Conservation (phyloP, 176 grass and related monocot species). For the Saccharum spontaneum region DNA sequence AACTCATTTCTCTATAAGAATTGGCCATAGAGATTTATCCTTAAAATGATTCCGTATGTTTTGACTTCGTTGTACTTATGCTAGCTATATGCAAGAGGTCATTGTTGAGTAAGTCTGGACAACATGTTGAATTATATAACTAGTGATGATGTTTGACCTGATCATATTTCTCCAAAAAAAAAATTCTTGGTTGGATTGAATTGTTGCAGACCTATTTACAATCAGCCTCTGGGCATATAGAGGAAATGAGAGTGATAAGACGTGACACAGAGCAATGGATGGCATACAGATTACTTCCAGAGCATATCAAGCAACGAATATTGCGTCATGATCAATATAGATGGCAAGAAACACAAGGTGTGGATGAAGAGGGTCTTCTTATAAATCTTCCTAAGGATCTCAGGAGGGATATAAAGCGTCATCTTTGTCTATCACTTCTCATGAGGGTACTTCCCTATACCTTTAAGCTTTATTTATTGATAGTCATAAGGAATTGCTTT, state of each 20-base stretch:
- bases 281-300: conserved; percentile 73
- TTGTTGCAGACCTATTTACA: conserved; percentile 75
- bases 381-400: conserved; percentile 91
- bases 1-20: neutral
- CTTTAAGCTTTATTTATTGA: neutral
- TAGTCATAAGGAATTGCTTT: neutral
- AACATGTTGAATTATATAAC: neutral
- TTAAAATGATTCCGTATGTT: neutral
- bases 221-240: conserved; percentile 64
- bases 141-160: neutral
- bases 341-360: conserved; percentile 95
- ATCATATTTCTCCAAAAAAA: neutral
- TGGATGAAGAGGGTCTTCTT: conserved; percentile 89
- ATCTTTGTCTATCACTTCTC: conserved; percentile 88
- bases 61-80: neutral
- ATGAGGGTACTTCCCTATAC: conserved; percentile 59
- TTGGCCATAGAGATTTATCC: neutral
- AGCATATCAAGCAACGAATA: conserved; percentile 78
- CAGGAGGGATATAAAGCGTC: conserved; percentile 78
- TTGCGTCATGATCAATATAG: conserved; percentile 77
- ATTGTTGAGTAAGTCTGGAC: neutral
- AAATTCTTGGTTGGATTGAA: neutral
- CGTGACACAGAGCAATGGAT: conserved; percentile 87
- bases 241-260: conserved; percentile 88
- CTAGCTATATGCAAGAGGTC: neutral